Percentiles rank a stretch among this genome's conserved stretches.
These are phyloP conservation scores for Myriangium duriaei DNA, from an alignment of 2,329 filamentous ascomycete genomes.

Conservation along the genomic window DNA sequence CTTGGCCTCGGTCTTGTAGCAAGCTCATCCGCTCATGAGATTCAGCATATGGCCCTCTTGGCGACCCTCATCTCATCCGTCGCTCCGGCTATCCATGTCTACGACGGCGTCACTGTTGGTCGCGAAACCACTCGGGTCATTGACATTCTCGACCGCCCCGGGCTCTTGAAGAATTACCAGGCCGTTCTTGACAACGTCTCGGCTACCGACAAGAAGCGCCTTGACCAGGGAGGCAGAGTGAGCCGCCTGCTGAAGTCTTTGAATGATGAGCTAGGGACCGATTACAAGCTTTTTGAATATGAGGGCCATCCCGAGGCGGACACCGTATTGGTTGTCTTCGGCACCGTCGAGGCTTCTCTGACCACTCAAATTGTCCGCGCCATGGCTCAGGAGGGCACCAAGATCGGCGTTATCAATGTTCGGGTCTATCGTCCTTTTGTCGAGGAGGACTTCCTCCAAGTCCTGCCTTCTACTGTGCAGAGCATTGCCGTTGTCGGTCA, in stretches of 20 bases:
- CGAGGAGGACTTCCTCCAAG: conserved; percentile 81
- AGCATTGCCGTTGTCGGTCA: conserved; percentile 81
- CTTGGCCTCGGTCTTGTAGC: conserved; percentile 76
- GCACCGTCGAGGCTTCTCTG: conserved; percentile 79
- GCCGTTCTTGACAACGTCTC: conserved; percentile 50
- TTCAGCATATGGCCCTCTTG: conserved; percentile 90
- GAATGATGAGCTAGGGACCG: conserved; percentile 85
- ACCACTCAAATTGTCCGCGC: conserved; percentile 67
- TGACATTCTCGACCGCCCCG: conserved; percentile 62
- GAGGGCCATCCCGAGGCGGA: conserved; percentile 69
- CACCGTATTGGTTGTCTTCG: conserved; percentile 80
- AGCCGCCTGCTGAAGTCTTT: conserved; percentile 58
- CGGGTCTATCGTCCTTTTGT: conserved; percentile 90
- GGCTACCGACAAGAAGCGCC: conserved; percentile 53
- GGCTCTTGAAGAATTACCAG: conserved; percentile 57
- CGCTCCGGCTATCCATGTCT: conserved; percentile 74
- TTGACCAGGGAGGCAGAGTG: conserved; percentile 60
- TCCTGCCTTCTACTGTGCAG: conserved; percentile 61
- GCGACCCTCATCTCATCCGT: conserved; percentile 68
- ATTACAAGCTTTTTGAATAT: conserved; percentile 91
- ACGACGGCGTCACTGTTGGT: conserved; percentile 73
- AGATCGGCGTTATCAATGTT: conserved; percentile 80
- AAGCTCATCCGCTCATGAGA: conserved; percentile 77
- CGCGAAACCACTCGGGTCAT: conserved; percentile 72
- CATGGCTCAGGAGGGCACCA: conserved; percentile 58